Evolutionary conservation across 495 filamentous ascomycete genomes (phyloP).

Genomic region (Penicillium manginii): DNA sequence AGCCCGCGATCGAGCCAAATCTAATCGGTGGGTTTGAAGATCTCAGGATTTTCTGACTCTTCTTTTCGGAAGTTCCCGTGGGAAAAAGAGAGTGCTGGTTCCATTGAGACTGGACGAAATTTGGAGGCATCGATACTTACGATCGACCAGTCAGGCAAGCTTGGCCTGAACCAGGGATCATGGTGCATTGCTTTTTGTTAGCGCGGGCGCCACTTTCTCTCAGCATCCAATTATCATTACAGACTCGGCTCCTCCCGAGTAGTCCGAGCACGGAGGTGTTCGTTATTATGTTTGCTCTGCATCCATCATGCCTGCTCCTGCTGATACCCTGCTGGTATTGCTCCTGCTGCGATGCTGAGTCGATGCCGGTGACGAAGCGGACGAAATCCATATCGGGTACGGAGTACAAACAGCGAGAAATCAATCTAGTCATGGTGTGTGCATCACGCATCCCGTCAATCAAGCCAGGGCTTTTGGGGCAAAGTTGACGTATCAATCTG

Average conservation of each 20-base stretch:
- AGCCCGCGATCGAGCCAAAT: constrained; percentile 9
- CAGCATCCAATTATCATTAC: constrained; percentile 3
- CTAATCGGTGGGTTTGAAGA: constrained; percentile 7
- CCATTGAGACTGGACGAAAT: constrained; percentile 4
- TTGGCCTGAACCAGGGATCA: background rate
- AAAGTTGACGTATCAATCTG: constrained; percentile 33
- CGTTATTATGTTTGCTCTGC: constrained; percentile 5
- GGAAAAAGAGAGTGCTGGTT: background rate
- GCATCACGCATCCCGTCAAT: background rate
- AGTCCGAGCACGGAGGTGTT: constrained; percentile 9
- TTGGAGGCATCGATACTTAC: background rate
- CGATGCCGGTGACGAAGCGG: background rate
- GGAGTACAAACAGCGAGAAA: background rate
- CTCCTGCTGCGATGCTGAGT: background rate
- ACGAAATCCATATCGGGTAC: background rate
- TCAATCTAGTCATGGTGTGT: background rate
- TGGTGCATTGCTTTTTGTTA: background rate
- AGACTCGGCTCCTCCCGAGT: constrained; percentile 10
- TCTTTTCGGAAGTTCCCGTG: background rate
- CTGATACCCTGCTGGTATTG: background rate
- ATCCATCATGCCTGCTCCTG: background rate
- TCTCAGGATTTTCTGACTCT: background rate
- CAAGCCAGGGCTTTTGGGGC: background rate
- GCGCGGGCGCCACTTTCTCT: constrained; percentile 2
- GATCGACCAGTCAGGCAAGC: constrained; percentile 6